Base-by-base conservation (phyloP, 352 stramenopile species). In the Globisporangium middletonii region DNA sequence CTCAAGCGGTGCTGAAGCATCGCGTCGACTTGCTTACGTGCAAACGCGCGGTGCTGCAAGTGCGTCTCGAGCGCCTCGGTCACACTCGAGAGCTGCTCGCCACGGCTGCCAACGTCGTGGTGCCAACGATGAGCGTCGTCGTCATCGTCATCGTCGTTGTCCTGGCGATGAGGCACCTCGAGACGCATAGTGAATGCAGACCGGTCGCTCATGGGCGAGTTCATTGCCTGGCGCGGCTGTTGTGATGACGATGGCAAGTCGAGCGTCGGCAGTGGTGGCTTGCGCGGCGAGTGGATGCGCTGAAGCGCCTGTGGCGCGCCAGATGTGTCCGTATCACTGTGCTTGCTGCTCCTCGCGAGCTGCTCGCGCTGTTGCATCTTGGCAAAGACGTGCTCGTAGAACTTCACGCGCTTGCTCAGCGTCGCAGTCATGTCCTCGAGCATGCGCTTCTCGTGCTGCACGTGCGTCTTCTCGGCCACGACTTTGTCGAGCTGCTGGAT, bases 381-480 rank as follows among this genome's bases (percentile, higher is more conserved):
- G 2, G 68, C 63, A 30, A 89, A 81, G 15, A 89, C 53, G 37
- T 87, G 75, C 38, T 87, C 75, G 61, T 85, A 89, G 47, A 89
- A 87, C 43, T 76, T 77, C 30, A 89, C 53, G 41, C 82, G 85
- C 53, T 80, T 76, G 56, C 71, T 87, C 16, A 89, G 50, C 0
- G 57, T 69, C 3, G 63, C 59, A 19, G 79, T 86, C 76, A 89
- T 89, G 26, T 84, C 73, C n/a, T 85, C 73, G 16, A 83, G 72
- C 6, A 89, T 67, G 46, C 76, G 64, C 63, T 77, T 76, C 23
- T 84, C 74, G 4, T 83, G 73, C 52, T 64, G 69, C 6, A 50
- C 48, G 15, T 66, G 65, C 35, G 65, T 72, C 37, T 79, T 82
- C 52, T 84, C 68, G 12, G 47, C 43, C 9, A 53, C 52, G 2